Conservation (phyloP, 2,329 filamentous ascomycete genomes). For the Clarireedia paspali region DNA sequence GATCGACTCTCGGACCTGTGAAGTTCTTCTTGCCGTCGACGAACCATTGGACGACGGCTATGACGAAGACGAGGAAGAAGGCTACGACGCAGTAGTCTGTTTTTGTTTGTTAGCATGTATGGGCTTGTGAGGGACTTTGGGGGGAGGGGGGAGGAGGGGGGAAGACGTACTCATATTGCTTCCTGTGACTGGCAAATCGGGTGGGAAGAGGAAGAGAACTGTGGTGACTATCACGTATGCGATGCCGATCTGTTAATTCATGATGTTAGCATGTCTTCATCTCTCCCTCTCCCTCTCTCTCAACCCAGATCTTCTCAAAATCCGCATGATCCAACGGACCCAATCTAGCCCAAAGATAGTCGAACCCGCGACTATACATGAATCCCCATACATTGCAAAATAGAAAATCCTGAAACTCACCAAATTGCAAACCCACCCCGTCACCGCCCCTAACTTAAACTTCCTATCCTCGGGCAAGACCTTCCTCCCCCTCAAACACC, state of each 20-base stretch:
- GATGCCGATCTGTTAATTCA: constrained; percentile 36
- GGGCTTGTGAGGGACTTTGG: no score
- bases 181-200: constrained; percentile 46
- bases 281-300: no score
- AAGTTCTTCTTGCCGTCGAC: constrained; percentile 55
- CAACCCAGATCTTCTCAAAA: no score
- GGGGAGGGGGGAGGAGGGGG: no score
- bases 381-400: constrained; percentile 11
- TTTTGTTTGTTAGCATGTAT: neutral
- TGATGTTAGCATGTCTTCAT: no score
- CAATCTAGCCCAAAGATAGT: no score
- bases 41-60: constrained; percentile 46
- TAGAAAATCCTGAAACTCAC: constrained; percentile 28
- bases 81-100: constrained; percentile 24
- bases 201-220: constrained; percentile 57
- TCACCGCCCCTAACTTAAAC: constrained; percentile 45
- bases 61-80: constrained; percentile 37
- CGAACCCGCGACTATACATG: constrained; percentile 7
- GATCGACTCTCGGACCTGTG: constrained; percentile 35
- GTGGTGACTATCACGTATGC: constrained; percentile 52
- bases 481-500: constrained; percentile 57
- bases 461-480: constrained; percentile 50
- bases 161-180: constrained; percentile 48
- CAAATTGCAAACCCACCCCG: constrained; percentile 54
- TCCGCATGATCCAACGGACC: no score